A percentile compares a stretch with the other conserved stretches of the same genome.
Evolutionary conservation across 2,329 filamentous ascomycete species (phyloP).

Genomic region (Neoarthrinium moseri): DNA sequence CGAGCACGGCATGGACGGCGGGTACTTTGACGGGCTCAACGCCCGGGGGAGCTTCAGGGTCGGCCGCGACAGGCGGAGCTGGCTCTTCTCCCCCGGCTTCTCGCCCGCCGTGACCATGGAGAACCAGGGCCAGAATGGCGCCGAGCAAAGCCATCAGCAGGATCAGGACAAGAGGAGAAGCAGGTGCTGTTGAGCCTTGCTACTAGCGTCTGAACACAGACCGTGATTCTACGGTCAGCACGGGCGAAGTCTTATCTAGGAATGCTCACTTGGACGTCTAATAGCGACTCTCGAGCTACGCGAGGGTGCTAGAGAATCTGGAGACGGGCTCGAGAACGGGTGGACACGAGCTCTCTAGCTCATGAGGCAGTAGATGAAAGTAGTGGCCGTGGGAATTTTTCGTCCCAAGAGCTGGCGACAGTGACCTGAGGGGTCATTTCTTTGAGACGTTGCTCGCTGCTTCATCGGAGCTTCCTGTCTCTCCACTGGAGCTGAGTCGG

Average conservation of each 20-base stretch:
- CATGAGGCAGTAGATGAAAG: no score
- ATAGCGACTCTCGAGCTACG: neutral
- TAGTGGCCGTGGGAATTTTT: no score
- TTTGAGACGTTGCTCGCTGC: no score
- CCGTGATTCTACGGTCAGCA: no score
- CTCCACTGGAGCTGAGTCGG: no score
- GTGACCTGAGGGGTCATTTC: no score
- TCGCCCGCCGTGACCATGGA: constrained; percentile 53
- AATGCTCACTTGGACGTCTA: neutral
- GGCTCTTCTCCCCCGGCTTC: constrained; percentile 56
- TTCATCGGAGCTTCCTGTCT: no score
- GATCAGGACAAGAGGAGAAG: constrained; percentile 8
- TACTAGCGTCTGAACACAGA: no score
- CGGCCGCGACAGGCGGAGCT: constrained; percentile 56
- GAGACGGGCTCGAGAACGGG: neutral
- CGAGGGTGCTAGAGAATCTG: neutral
- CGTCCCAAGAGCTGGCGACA: no score
- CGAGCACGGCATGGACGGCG: constrained; percentile 31
- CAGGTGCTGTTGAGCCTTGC: constrained; percentile 11
- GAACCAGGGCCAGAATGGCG: constrained; percentile 25
- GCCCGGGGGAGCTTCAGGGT: constrained; percentile 54
- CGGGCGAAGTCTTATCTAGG: no score
- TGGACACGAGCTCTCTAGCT: neutral
- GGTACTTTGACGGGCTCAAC: constrained; percentile 52
- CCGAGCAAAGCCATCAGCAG: constrained; percentile 8